phyloP scores from a whole-genome alignment of 495 filamentous ascomycete genomes.

The Penicillium mononematosum region DNA sequence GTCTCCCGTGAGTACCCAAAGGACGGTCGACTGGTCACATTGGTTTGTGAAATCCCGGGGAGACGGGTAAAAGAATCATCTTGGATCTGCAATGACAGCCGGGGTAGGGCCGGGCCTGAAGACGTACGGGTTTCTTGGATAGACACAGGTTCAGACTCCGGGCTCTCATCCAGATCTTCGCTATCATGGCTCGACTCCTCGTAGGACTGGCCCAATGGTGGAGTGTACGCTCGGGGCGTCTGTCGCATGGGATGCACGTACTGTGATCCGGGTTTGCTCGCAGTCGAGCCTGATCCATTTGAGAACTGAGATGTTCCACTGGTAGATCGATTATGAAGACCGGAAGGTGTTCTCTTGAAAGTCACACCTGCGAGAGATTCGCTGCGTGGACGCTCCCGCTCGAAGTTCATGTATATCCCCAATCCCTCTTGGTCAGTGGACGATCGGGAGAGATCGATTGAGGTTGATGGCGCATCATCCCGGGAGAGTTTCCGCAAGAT shows the following conservation, averaged over 20 bases:
- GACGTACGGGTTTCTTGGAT: conserved; percentile 26
- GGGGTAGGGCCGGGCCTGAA: conserved; percentile 34
- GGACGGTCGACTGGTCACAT: conserved; percentile 51
- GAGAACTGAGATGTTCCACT: conserved; percentile 59
- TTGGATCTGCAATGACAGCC: conserved; percentile 47
- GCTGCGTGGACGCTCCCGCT: conserved; percentile 36
- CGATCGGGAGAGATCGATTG: conserved; percentile 55
- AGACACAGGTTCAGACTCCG: conserved; percentile 24
- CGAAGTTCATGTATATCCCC: conserved; percentile 53
- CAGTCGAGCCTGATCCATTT: conserved; percentile 45
- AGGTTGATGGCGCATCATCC: conserved; percentile 43
- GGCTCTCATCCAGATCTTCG: conserved; percentile 42
- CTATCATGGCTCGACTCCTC: conserved; percentile 49
- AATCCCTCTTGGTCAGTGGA: conserved; percentile 56
- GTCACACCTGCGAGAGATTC: conserved; percentile 27
- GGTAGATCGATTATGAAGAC: conserved; percentile 52
- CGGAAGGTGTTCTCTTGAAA: conserved; percentile 35
- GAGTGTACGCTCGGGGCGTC: conserved; percentile 55
- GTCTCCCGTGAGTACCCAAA: conserved; percentile 49
- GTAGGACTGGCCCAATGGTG: conserved; percentile 53
- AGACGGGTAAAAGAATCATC: conserved; percentile 49
- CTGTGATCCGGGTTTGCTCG: conserved; percentile 48
- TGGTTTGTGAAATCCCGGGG: conserved; percentile 52
- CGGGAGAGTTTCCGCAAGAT: conserved; percentile 55
- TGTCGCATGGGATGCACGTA: conserved; percentile 63